These are phyloP conservation scores for Curvularia sp. DNA, from an alignment of 2,329 filamentous ascomycete genomes.

Conservation along the genomic window DNA sequence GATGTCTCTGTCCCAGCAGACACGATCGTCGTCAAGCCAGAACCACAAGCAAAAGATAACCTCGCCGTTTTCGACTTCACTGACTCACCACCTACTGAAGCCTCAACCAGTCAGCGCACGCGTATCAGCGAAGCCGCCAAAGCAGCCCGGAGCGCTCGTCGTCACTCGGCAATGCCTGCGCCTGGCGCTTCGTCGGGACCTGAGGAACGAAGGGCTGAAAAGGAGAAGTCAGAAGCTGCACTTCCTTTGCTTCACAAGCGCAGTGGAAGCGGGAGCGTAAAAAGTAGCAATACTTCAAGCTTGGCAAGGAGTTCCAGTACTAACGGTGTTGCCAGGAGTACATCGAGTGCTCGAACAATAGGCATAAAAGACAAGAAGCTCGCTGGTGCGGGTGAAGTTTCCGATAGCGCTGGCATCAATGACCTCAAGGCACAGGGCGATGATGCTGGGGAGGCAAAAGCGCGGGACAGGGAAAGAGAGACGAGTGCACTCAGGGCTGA, in stretches of 20 bases:
- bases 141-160: slow-evolving; percentile 36
- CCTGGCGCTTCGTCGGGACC: slow-evolving; percentile 13
- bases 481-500: slow-evolving; percentile 42
- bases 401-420: slow-evolving; percentile 19
- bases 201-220: slow-evolving; percentile 23
- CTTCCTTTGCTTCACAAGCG: slow-evolving; percentile 38
- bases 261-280: slow-evolving; percentile 35
- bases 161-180: slow-evolving; percentile 46
- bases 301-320: slow-evolving; percentile 22
- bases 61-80: slow-evolving; percentile 51
- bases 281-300: slow-evolving; percentile 28
- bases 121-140: slow-evolving; percentile 42
- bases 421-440: slow-evolving; percentile 24
- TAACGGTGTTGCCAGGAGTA: slow-evolving; percentile 17
- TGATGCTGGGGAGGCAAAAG: slow-evolving; percentile 15
- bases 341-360: slow-evolving; percentile 19
- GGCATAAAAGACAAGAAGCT: slow-evolving; percentile 30
- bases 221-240: slow-evolving; percentile 26
- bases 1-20: slow-evolving; percentile 7
- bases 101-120: slow-evolving; percentile 23
- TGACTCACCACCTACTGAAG: slow-evolving; percentile 42
- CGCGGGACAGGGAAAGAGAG: slow-evolving; percentile 17
- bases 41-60: slow-evolving; percentile 32
- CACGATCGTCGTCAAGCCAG: slow-evolving; percentile 19
- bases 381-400: slow-evolving; percentile 2